Conservation (phyloP, 2,329 filamentous ascomycete genomes). For the Stachybotrys chartarum region DNA sequence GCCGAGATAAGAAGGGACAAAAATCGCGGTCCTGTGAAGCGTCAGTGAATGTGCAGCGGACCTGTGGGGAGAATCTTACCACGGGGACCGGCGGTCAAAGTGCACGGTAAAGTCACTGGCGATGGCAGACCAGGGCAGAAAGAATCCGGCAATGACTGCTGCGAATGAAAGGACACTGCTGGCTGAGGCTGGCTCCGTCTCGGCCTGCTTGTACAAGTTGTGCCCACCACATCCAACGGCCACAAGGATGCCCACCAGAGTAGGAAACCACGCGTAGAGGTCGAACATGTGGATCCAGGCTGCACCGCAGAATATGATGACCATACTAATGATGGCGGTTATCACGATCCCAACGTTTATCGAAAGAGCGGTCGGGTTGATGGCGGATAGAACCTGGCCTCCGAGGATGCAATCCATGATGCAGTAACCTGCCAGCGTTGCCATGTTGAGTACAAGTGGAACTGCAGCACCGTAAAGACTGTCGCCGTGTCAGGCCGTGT, state of each 20-base stretch:
- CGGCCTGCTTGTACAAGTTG: not conserved
- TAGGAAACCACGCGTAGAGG: not conserved
- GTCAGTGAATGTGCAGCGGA: constrained; percentile 11
- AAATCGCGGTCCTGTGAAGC: constrained; percentile 10
- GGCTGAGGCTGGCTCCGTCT: not conserved
- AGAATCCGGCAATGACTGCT: not conserved
- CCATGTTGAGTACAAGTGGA: not conserved
- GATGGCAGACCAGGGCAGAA: not conserved
- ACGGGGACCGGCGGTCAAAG: not conserved
- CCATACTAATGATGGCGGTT: not conserved
- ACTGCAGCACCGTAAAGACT: not conserved
- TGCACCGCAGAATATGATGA: not conserved
- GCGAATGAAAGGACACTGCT: not conserved
- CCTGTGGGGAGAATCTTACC: not conserved
- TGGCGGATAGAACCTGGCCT: not conserved
- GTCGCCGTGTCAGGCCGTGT: constrained; percentile 13
- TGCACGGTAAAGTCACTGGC: too few relatives aligned
- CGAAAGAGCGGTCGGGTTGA: not conserved
- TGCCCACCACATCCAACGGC: not conserved
- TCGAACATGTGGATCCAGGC: not conserved
- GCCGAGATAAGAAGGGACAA: constrained; percentile 37
- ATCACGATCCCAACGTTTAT: not conserved
- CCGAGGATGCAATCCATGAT: not conserved
- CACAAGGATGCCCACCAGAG: not conserved
- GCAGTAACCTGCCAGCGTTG: not conserved